Conservation (phyloP, 2,329 filamentous ascomycete species). For the Cordyceps tenuipes region DNA sequence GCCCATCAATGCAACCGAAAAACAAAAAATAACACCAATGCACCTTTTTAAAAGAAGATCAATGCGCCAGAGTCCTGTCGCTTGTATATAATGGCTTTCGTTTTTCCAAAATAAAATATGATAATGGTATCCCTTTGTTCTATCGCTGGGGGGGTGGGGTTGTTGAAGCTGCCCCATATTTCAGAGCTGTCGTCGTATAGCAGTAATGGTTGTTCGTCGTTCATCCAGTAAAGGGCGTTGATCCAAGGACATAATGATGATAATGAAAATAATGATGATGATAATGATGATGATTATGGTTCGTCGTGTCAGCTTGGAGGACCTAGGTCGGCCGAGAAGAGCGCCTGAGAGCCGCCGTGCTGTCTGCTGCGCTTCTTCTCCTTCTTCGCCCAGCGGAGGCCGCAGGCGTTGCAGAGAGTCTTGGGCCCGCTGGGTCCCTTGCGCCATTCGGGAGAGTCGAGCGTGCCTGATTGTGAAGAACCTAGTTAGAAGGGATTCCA, state of each 20-base stretch:
- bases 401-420: constrained; percentile 92
- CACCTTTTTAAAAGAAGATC: background rate
- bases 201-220: background rate
- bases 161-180: background rate
- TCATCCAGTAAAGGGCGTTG: background rate
- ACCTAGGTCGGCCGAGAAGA: constrained; percentile 17
- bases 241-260: background rate
- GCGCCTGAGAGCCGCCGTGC: constrained; percentile 15
- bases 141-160: background rate
- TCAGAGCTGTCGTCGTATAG: background rate
- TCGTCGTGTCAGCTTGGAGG: constrained; percentile 13
- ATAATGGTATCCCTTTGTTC: background rate
- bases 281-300: too few species aligned
- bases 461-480: constrained; percentile 45
- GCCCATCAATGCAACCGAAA: constrained; percentile 6
- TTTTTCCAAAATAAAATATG: background rate
- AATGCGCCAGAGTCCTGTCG: constrained; percentile 4
- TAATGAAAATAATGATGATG: too few species aligned
- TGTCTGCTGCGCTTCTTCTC: constrained; percentile 58
- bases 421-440: constrained; percentile 91
- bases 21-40: background rate
- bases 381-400: constrained; percentile 67
- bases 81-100: background rate
- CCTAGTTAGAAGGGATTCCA: background rate
- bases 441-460: constrained; percentile 92